Percentiles rank a stretch among this genome's conserved stretches.
Evolutionary conservation across 139 green algal species (phyloP).

Genomic region (Chlamydomonas schloesseri): DNA sequence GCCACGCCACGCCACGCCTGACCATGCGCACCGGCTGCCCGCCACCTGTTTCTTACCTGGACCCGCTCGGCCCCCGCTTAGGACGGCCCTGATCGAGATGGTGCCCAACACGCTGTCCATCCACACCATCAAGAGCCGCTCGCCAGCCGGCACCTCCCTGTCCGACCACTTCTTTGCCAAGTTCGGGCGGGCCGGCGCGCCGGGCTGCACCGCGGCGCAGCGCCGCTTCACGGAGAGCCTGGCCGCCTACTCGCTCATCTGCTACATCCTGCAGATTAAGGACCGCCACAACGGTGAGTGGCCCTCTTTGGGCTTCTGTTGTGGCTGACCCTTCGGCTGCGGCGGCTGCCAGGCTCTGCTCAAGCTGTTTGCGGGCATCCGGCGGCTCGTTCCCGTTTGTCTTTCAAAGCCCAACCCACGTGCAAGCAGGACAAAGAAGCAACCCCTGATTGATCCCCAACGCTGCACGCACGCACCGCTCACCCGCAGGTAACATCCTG

Average conservation of each 20-base stretch:
- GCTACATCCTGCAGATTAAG: conserved; percentile 93
- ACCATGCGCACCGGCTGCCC: too few species aligned
- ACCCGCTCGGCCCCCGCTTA: conserved; percentile 38
- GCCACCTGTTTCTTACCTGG: too few species aligned
- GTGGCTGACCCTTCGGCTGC: too few species aligned
- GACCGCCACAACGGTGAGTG: conserved; percentile 96
- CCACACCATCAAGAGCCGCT: conserved; percentile 91
- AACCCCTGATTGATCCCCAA: too few species aligned
- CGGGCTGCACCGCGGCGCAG: conserved; percentile 80
- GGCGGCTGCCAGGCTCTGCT: too few species aligned
- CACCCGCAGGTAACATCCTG: conserved; percentile 90
- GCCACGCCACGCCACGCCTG: too few species aligned
- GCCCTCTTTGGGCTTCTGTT: neutral
- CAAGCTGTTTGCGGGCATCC: too few species aligned
- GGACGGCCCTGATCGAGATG: conserved; percentile 97
- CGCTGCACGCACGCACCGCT: too few species aligned
- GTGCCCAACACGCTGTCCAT: conserved; percentile 94
- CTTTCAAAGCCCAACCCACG: too few species aligned
- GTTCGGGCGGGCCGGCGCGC: conserved; percentile 65
- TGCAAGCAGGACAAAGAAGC: too few species aligned
- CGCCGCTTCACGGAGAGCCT: conserved; percentile 92
- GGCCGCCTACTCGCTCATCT: conserved; percentile 90
- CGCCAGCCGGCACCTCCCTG: conserved; percentile 63
- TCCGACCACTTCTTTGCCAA: conserved; percentile 87
- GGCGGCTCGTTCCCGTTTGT: too few species aligned